Percentiles rank a stretch among this genome's conserved stretches.
phyloP scores from a whole-genome alignment of 2,329 filamentous ascomycete species.

The Penicillium sp. region DNA sequence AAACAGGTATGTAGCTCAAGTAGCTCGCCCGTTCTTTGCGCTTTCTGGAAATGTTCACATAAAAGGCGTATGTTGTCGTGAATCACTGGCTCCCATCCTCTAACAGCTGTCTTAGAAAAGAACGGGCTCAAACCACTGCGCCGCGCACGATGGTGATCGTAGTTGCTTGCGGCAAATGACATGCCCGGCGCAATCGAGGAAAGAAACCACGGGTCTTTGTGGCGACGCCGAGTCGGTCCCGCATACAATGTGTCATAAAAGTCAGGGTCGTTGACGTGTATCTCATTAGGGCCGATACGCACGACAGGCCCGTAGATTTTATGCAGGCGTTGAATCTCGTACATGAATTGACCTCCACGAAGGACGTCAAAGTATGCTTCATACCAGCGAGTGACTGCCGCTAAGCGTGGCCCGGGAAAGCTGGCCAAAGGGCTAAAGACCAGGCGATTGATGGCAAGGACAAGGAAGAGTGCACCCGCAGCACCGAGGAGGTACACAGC shows the following conservation, averaged over 20 bases:
- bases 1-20: neutral
- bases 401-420: neutral
- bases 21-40: neutral
- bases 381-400: neutral
- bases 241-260: neutral
- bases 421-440: neutral
- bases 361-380: neutral
- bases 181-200: neutral
- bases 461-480: neutral
- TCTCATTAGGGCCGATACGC: neutral
- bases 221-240: neutral
- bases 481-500: neutral
- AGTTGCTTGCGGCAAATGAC: neutral
- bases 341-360: neutral
- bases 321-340: neutral
- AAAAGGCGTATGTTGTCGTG: neutral
- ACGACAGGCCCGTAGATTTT: neutral
- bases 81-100: neutral
- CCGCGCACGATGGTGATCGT: neutral
- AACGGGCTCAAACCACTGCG: neutral
- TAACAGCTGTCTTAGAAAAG: neutral
- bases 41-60: neutral
- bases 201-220: neutral
- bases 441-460: neutral
- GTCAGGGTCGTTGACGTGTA: neutral